A percentile compares a stretch with the other conserved stretches of the same genome.
These are phyloP conservation scores for Chrysoporthe puriensis DNA, from an alignment of 2,329 filamentous ascomycete species.

Conservation along the genomic window DNA sequence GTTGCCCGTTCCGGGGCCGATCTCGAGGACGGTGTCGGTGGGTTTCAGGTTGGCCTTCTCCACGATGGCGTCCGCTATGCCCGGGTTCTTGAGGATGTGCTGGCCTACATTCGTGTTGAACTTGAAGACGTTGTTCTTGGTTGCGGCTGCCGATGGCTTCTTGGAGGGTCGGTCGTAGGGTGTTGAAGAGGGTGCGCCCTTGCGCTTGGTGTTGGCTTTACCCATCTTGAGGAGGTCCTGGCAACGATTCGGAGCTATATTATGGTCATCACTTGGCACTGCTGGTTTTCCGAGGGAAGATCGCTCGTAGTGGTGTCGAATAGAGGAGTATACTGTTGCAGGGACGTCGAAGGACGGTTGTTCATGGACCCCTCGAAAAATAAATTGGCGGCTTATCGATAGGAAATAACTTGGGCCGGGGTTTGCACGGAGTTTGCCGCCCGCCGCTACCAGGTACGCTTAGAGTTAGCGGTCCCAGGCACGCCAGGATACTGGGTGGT, in stretches of 20 bases:
- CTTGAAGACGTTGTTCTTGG: constrained; percentile 87
- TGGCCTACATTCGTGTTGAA: constrained; percentile 89
- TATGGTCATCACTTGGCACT: constrained; percentile 7
- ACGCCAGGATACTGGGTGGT: too few species aligned
- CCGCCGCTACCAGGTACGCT: too few species aligned
- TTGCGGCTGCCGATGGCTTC: constrained; percentile 30
- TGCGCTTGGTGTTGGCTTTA: constrained; percentile 45
- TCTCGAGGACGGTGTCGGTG: constrained; percentile 81
- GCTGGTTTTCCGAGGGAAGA: neutral
- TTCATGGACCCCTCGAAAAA: constrained; percentile 7
- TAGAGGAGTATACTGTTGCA: neutral
- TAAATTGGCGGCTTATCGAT: constrained; percentile 13
- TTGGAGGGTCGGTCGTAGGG: constrained; percentile 40
- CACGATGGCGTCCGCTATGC: constrained; percentile 74
- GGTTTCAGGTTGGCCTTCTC: constrained; percentile 89
- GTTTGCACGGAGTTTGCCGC: neutral
- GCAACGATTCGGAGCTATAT: constrained; percentile 1
- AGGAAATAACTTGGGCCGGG: neutral
- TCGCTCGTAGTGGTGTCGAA: neutral
- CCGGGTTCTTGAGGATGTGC: constrained; percentile 92
- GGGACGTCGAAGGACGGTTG: neutral
- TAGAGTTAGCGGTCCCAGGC: too few species aligned
- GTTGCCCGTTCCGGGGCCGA: constrained; percentile 83
- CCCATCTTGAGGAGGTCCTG: constrained; percentile 39
- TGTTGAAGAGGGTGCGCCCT: constrained; percentile 36